Base-by-base conservation (phyloP, 1,284 basidiomycete species). In the Rhodotorula glutinis region DNA sequence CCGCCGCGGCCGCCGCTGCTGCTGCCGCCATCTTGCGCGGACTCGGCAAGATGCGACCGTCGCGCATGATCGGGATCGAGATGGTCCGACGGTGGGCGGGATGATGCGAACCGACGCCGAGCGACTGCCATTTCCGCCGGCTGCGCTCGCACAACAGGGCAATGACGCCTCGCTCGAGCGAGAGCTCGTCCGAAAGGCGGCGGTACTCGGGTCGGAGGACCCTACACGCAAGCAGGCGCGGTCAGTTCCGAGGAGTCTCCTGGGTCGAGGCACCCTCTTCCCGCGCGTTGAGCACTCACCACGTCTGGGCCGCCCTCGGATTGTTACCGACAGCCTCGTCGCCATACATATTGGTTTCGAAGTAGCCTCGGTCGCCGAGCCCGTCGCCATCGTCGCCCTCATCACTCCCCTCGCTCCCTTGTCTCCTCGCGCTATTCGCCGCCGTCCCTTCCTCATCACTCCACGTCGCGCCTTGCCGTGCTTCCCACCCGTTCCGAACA, bases 41-140 rank as follows among this genome's bases (percentile, higher is more conserved):
- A 51, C 49, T 51, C 49, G 49, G 49, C 11, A 51, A 17, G n/a
- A 51, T 16, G 11, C n/a, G 11, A 23, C 49, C 49, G 27, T 51
- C 49, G 11, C 49, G 49, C 49, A 51, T 25, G 49, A 51, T 51
- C 49, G 49, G 49, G 49, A 51, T 51, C 49, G 49, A 29, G 8
- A n/a, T 43, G 44, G 52, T 55, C 33, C 53, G 53, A 25, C 49
- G 49, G n/a, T 29, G n/a, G 27, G 51, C 51, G 29, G 23, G 19
- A 41, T 60, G 41, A 38, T 58, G n/a, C 40, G 53, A 54, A 1
- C 71, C 71, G 27, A 72, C 66, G 29, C 71, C 71, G 53, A 72
- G 65, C 2, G 71, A 67, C 9, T 64, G 61, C 71, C 71, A 73
- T 46, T 73, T 71, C n/a, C 63, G 63, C 29, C 69, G 59, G 16